Percentiles rank a stretch among this genome's conserved stretches.
phyloP scores from a whole-genome alignment of 2,329 filamentous ascomycete species.

The Penicillium sp. region DNA sequence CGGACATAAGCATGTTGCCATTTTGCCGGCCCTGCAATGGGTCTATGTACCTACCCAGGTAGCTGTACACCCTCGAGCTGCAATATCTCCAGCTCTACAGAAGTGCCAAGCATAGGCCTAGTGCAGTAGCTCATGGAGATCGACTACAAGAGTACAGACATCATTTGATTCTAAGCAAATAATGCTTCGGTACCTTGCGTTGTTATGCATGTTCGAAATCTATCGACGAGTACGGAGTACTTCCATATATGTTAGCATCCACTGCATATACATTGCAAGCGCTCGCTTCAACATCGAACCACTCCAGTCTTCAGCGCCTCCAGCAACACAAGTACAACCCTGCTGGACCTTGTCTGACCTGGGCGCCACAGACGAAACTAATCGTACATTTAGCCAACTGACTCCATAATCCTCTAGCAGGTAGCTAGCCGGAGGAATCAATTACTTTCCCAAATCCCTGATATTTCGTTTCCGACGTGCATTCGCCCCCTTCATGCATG shows the following conservation, averaged over 20 bases:
- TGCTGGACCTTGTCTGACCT: conserved; percentile 15
- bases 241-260: not conserved
- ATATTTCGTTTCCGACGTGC: not conserved
- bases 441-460: not conserved
- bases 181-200: not conserved
- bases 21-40: not conserved
- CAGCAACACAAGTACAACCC: conserved; percentile 22
- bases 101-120: not conserved
- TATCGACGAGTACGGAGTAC: not conserved
- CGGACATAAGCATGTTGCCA: conserved; percentile 11
- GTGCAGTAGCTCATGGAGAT: not conserved
- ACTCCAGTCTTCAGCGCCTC: not conserved
- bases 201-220: not conserved
- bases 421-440: conserved; percentile 1
- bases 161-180: not conserved
- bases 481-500: conserved; percentile 26
- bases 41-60: not conserved
- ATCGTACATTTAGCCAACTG: not conserved
- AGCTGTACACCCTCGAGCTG: not conserved
- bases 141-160: not conserved
- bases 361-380: conserved; percentile 3
- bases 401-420: not conserved
- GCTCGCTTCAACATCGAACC: conserved; percentile 7
- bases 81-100: not conserved
- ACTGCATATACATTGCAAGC: not conserved